Evolutionary conservation across 148 eudicot genomes (phyloP).

Genomic region (Persicaria tinctoria): DNA sequence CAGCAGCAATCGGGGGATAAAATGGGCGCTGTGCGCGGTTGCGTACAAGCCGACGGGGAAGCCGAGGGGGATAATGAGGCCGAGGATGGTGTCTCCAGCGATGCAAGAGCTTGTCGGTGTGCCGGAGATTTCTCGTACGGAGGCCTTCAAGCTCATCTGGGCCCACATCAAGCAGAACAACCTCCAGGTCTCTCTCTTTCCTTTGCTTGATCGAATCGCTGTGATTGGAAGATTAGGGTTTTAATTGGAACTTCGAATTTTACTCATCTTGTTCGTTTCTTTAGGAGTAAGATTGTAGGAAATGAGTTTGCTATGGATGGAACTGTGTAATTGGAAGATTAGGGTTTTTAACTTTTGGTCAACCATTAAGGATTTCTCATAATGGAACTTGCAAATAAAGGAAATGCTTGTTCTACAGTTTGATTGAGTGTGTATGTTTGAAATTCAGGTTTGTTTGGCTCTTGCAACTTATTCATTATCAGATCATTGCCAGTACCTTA

Average conservation of each 20-base stretch:
- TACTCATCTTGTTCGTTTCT: too few species aligned
- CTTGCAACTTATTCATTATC: too few species aligned
- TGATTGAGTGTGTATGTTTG: not conserved
- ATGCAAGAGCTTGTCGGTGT: slow-evolving; percentile 67
- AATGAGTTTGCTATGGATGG: too few species aligned
- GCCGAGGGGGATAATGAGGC: slow-evolving; percentile 79
- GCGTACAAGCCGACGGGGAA: slow-evolving; percentile 31
- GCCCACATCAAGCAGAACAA: slow-evolving; percentile 60
- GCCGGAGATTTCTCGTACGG: slow-evolving; percentile 61
- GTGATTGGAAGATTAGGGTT: not conserved
- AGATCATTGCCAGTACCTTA: too few species aligned
- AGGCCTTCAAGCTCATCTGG: slow-evolving; percentile 76
- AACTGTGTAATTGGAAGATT: not conserved
- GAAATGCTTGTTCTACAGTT: not conserved
- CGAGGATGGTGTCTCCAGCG: slow-evolving; percentile 50
- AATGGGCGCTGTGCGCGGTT: slow-evolving; percentile 19
- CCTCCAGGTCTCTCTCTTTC: slow-evolving; percentile 51
- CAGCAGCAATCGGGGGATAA: not conserved
- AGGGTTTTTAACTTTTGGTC: not conserved
- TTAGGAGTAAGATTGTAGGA: too few species aligned
- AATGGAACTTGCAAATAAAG: not conserved
- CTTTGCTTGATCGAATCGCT: not conserved
- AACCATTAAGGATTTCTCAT: not conserved
- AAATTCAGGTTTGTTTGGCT: not conserved
- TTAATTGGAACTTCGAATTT: not conserved